Percentiles rank a stretch among this genome's conserved stretches.
These are phyloP conservation scores for Stachybotrys echinatus DNA, from an alignment of 2,329 filamentous ascomycete species.

Conservation along the genomic window DNA sequence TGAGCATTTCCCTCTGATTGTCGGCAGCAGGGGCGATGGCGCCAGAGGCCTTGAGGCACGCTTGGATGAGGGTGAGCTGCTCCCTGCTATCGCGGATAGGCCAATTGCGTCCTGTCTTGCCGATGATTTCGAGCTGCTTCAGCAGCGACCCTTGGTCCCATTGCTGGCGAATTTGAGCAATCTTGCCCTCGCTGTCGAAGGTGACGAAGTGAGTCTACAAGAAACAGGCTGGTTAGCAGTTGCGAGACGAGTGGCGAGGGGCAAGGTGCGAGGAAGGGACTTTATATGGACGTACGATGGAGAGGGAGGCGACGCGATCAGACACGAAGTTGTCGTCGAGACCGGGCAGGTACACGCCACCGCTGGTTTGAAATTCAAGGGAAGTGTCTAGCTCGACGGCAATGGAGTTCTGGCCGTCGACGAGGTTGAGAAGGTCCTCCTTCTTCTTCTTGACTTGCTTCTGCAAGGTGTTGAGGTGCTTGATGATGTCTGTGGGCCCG, in stretches of 20 bases:
- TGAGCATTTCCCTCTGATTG: constrained; percentile 29
- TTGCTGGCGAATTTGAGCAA: constrained; percentile 79
- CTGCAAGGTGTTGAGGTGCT: constrained; percentile 68
- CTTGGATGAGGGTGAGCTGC: constrained; percentile 71
- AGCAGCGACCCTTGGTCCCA: constrained; percentile 95
- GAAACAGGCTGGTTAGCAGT: constrained; percentile 6
- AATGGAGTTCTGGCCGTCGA: constrained; percentile 67
- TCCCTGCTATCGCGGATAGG: constrained; percentile 85
- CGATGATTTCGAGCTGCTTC: constrained; percentile 91
- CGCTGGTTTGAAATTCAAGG: constrained; percentile 74
- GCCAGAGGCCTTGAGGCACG: constrained; percentile 48
- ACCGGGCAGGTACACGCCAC: constrained; percentile 80
- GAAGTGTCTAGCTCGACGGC: constrained; percentile 82
- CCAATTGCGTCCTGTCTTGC: constrained; percentile 86
- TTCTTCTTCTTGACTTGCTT: constrained; percentile 78
- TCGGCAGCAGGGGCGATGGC: constrained; percentile 23
- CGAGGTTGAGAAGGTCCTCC: constrained; percentile 66
- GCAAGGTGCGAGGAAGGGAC: no score
- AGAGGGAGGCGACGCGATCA: constrained; percentile 72
- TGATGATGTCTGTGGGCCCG: constrained; percentile 70
- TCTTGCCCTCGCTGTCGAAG: constrained; percentile 73
- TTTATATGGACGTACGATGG: constrained; percentile 61
- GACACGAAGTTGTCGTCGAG: constrained; percentile 92
- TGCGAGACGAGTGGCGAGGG: not conserved
- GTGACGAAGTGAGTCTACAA: constrained; percentile 78